Base-by-base conservation (phyloP, 352 stramenopile genomes). In the Phytophthora agathidicida region DNA sequence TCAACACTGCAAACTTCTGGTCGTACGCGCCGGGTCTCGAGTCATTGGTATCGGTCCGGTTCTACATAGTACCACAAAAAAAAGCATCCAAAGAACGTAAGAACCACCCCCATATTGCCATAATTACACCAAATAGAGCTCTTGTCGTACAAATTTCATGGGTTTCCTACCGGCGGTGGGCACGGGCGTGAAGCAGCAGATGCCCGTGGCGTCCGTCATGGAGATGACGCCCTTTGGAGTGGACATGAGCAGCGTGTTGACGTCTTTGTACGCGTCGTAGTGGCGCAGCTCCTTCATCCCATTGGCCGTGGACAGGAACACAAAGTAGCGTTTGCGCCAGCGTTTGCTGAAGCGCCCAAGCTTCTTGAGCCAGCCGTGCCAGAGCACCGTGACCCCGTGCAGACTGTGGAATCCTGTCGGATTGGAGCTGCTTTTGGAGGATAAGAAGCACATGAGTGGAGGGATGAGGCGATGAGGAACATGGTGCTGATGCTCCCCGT, bases 291-390 rank as follows among this genome's bases (percentile, higher is more conserved):
- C 84, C 39, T 88, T 91, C 42, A 86, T 65, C 16, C 83, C 84
- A 48, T 71, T 88, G 20, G 65, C 11, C 4, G 63, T 83, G n/a
- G 83, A 85, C 7, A 93, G 33, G 49, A 93, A 91, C 8, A 93
- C 63, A 45, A 93, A 93, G 45, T 93, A 93, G 13, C 80, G 78
- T 3, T 82, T 73, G 33, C 78, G 78, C 84, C 84, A 93, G 31
- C 82, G 78, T 67, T 89, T 91, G 61, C 82, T 92, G 56, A 93
- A 93, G 45, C 84, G 74, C 13, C 84, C 84, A 31, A 93, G 79
- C 60, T 91, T 91, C 73, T 89, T 90, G 39, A 93, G 75, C 84
- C 84, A 93, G 51, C 84, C 84, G 41, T 91, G 80, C 84, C 84
- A 93, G 19, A 93, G 82, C 54, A 93, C 80, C 2, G 78, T 86